A percentile compares a stretch with the other conserved stretches of the same genome.
Conservation (phyloP, 805 yeast species). For the Maudiozyma pseudohumilis region DNA sequence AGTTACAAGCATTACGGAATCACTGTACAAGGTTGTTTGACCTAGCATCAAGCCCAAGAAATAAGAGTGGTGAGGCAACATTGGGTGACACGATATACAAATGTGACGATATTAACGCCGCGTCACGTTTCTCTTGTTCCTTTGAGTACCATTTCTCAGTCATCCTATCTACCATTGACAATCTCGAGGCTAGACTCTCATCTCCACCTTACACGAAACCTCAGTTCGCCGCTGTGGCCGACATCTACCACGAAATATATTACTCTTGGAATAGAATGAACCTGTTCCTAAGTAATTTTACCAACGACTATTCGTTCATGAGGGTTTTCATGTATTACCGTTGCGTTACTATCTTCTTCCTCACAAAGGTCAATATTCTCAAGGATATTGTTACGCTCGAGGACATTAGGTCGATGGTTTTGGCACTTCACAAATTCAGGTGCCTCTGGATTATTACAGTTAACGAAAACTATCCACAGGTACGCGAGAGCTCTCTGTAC, state of each 20-base stretch:
- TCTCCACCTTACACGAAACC: neutral
- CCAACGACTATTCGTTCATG: conserved; percentile 2
- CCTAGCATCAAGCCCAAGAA: conserved; percentile 5
- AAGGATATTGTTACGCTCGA: conserved; percentile 2
- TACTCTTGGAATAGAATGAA: conserved; percentile 8
- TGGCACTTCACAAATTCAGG: conserved; percentile 4
- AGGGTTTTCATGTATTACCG: conserved; percentile 4
- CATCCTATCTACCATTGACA: conserved; percentile 12
- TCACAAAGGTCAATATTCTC: conserved; percentile 2
- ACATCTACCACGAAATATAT: conserved; percentile 2
- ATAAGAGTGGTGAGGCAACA: neutral
- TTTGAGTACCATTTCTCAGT: conserved; percentile 11
- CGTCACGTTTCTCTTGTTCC: conserved; percentile 10
- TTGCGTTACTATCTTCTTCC: conserved; percentile 4
- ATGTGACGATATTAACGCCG: conserved; percentile 7
- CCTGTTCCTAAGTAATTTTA: conserved; percentile 2
- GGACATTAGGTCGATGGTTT: conserved; percentile 4
- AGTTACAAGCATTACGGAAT: conserved; percentile 14
- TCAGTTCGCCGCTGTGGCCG: neutral
- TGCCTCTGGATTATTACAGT: conserved; percentile 3
- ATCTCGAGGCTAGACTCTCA: conserved; percentile 17
- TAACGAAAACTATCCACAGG: conserved; percentile 9
- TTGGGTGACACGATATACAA: conserved; percentile 2
- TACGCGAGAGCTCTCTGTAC: conserved; percentile 10
- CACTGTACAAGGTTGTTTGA: conserved; percentile 17